These are phyloP conservation scores for Thecamonas trahens DNA, from an alignment of 78 protist genomes.

Conservation along the genomic window DNA sequence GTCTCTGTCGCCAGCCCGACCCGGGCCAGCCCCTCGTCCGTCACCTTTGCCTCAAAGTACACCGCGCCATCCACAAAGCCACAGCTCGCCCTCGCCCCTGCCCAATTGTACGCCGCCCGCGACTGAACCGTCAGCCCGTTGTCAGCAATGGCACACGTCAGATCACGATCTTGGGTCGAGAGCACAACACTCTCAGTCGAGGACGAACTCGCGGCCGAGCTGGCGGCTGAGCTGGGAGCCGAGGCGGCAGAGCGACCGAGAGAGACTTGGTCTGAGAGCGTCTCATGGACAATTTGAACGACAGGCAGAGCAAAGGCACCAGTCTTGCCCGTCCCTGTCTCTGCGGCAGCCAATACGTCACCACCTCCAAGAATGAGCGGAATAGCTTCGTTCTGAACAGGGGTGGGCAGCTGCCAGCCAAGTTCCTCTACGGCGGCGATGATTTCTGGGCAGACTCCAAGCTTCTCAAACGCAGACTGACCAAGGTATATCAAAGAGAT, in stretches of 20 bases:
- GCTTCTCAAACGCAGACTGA: constrained; percentile 67
- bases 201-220: no score
- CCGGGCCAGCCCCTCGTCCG: constrained; percentile 65
- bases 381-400: constrained; percentile 44
- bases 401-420: constrained; percentile 68
- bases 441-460: constrained; percentile 68
- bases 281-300: constrained; percentile 53
- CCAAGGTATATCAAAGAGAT: no score
- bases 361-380: constrained; percentile 31
- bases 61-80: constrained; percentile 19
- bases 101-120: constrained; percentile 26
- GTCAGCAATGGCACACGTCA: not conserved
- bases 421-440: constrained; percentile 57
- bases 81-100: constrained; percentile 29
- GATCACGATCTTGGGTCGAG: constrained; percentile 15
- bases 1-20: constrained; percentile 45
- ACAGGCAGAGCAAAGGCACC: constrained; percentile 52
- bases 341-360: constrained; percentile 54
- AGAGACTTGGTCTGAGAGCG: no score
- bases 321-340: constrained; percentile 75
- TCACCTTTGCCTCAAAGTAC: constrained; percentile 53
- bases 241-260: no score
- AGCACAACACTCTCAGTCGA: no score
- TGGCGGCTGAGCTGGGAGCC: no score
- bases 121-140: constrained; percentile 34